Base-by-base conservation (phyloP, 1,284 basidiomycete species). In the Pseudozyma sp. region DNA sequence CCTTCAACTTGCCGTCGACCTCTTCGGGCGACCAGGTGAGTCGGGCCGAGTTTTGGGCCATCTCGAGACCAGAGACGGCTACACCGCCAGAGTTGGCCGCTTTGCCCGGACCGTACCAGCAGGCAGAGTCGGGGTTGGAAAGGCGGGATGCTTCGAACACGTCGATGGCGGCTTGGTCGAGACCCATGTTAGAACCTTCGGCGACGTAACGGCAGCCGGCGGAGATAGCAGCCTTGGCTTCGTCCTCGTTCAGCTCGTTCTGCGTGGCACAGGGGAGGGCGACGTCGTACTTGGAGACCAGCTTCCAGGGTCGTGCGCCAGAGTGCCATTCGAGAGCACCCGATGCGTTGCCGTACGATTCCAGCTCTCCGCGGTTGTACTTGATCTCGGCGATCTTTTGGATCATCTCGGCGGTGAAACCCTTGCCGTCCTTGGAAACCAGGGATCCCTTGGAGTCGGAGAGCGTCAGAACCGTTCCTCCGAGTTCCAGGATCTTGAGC, bases 201-300 rank as follows among this genome's bases (percentile, higher is more conserved):
- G 91, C 91, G 59, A 93, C 88, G 85, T 91, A 90, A 80, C 89
- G 87, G 79, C 89, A 89, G 74, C 92, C 91, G 43, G 90, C 89
- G 78, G 88, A 88, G 83, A 92, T 82, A 74, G 92, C 88, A 9
- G 88, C 89, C 85, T 90, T 86, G 58, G 92, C 92, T 84, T 93
- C 92, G 74, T 89, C 89, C 50, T 86, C 88, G 45, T 87, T 88
- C 58, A 92, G 88, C 85, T 93, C 91, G 86, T 93, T 93, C 85
- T 92, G 91, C 30, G 91, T 92, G 13, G 91, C 91, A 63, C 88
- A 90, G 24, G 91, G 91, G 19, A 92, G 88, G 3, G 91, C 91
- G 71, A 92, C 88, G 86, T 92, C 90, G 68, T 78, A 81, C 75
- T 87, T 87, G 45, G 87, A 84, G 70, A 92, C 86, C 49, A 92